phyloP scores from a whole-genome alignment of 1,284 basidiomycete species.

The Taiwanofungus camphoratus region DNA sequence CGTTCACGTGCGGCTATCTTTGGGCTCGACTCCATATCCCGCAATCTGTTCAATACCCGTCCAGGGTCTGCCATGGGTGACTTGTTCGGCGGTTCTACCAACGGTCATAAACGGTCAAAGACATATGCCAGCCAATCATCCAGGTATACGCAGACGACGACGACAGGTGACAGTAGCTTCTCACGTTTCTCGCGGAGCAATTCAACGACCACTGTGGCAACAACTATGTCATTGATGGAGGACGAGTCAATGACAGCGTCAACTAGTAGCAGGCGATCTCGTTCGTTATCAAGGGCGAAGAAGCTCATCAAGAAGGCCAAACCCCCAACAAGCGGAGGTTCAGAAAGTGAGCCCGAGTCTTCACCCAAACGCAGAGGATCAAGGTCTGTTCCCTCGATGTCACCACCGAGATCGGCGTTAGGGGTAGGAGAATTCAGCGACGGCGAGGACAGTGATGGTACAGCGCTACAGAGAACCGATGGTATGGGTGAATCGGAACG shows the following conservation, averaged over 20 bases:
- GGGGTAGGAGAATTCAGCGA: slow-evolving; percentile 16
- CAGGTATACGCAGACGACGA: slow-evolving; percentile 45
- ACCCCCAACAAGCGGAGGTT: slow-evolving; percentile 42
- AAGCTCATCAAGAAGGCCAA: slow-evolving; percentile 54
- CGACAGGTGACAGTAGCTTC: slow-evolving; percentile 56
- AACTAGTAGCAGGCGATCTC: slow-evolving; percentile 38
- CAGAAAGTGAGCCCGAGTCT: slow-evolving; percentile 40
- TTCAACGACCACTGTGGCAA: slow-evolving; percentile 59
- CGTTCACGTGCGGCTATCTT: slow-evolving; percentile 79
- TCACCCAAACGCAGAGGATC: slow-evolving; percentile 14
- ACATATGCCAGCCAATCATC: slow-evolving; percentile 60
- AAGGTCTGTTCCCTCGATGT: slow-evolving; percentile 32
- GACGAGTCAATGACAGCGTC: slow-evolving; percentile 37
- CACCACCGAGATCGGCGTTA: slow-evolving; percentile 28
- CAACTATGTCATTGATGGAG: slow-evolving; percentile 51
- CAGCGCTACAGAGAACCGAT: slow-evolving; percentile 25
- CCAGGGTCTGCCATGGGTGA: slow-evolving; percentile 60
- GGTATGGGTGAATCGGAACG: slow-evolving; percentile 60
- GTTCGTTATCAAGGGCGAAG: slow-evolving; percentile 24
- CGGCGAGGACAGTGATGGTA: slow-evolving; percentile 30
- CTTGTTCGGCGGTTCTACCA: slow-evolving; percentile 65
- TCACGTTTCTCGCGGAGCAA: slow-evolving; percentile 66
- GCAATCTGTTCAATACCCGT: slow-evolving; percentile 60
- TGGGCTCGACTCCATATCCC: slow-evolving; percentile 78
- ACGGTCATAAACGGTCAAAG: slow-evolving; percentile 56